Evolutionary conservation across 257 asterid genomes (phyloP).

Genomic region (Linaria vulgaris): DNA sequence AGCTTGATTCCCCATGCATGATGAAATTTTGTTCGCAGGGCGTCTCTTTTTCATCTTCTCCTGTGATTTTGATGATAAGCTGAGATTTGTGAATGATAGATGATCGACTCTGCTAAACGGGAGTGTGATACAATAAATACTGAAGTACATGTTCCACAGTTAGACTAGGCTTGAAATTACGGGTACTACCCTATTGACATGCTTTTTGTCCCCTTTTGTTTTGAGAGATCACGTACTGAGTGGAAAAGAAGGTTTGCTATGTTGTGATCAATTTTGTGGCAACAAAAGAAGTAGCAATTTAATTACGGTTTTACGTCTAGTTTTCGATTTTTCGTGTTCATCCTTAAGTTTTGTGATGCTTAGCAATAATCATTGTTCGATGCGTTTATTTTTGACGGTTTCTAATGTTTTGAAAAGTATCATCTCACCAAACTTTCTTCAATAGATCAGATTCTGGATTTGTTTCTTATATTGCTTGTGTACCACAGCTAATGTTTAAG

Average conservation of each 20-base stretch:
- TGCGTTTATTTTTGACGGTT: background rate
- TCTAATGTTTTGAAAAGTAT: too few relatives aligned
- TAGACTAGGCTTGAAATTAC: constrained; percentile 34
- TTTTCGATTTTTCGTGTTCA: constrained; percentile 2
- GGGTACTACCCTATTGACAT: constrained; percentile 32
- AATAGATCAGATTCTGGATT: too few relatives aligned
- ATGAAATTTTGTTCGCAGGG: constrained; percentile 35
- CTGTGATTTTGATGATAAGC: constrained; percentile 32
- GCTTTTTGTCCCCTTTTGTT: constrained; percentile 22
- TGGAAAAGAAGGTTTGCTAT: constrained; percentile 30
- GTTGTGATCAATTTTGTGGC: constrained; percentile 40
- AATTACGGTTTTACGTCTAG: constrained; percentile 16
- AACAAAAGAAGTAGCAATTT: constrained; percentile 35
- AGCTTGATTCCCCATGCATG: constrained; percentile 34
- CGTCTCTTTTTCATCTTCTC: constrained; percentile 29
- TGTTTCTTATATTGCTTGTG: too few relatives aligned
- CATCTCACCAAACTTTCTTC: too few relatives aligned
- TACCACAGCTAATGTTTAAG: too few relatives aligned
- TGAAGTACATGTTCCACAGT: constrained; percentile 29
- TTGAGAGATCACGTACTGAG: constrained; percentile 27
- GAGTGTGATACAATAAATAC: constrained; percentile 39
- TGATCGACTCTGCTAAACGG: constrained; percentile 32
- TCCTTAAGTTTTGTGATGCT: background rate
- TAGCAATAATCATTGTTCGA: background rate
- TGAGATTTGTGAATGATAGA: constrained; percentile 23